Evolutionary conservation across 2,329 filamentous ascomycete species (phyloP).

Genomic region (Boeremia lycopersici): DNA sequence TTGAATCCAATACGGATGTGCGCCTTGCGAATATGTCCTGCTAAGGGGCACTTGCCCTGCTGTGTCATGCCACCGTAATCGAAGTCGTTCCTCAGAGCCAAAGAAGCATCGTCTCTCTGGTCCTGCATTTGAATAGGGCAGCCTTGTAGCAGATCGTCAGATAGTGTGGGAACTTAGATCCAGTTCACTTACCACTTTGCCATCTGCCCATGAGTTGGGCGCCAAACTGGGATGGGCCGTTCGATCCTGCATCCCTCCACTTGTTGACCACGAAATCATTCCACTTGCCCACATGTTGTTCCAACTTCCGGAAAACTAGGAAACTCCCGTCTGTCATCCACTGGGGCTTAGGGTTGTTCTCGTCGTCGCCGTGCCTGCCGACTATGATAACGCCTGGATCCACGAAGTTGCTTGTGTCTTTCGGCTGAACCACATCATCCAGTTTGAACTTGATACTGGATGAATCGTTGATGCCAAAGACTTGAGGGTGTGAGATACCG

Average conservation of each 20-base stretch:
- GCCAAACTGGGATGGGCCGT: constrained; percentile 3
- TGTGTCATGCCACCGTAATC: constrained; percentile 1
- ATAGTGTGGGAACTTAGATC: not conserved
- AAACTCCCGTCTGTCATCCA: constrained; percentile 18
- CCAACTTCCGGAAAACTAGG: constrained; percentile 14
- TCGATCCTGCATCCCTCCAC: constrained; percentile 7
- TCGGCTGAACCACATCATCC: constrained; percentile 7
- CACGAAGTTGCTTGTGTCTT: constrained; percentile 7
- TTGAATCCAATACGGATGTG: constrained; percentile 1
- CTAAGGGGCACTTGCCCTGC: constrained; percentile 9
- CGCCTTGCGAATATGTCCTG: constrained; percentile 12
- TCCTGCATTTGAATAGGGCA: constrained; percentile 8
- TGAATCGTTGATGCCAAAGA: constrained; percentile 11
- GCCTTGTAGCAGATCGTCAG: not conserved
- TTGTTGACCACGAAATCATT: constrained; percentile 8
- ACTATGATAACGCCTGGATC: constrained; percentile 13
- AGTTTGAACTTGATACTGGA: constrained; percentile 2
- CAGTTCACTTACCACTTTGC: constrained; percentile 7
- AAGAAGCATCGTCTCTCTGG: not conserved
- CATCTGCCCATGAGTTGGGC: constrained; percentile 16
- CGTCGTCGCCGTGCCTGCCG: constrained; percentile 8
- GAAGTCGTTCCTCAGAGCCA: constrained; percentile 11
- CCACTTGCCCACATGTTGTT: constrained; percentile 17
- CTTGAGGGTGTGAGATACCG: constrained; percentile 14
- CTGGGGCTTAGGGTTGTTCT: constrained; percentile 4